These are phyloP conservation scores for Laetiporus sulphureus DNA, from an alignment of 1,284 basidiomycete species.

Conservation along the genomic window DNA sequence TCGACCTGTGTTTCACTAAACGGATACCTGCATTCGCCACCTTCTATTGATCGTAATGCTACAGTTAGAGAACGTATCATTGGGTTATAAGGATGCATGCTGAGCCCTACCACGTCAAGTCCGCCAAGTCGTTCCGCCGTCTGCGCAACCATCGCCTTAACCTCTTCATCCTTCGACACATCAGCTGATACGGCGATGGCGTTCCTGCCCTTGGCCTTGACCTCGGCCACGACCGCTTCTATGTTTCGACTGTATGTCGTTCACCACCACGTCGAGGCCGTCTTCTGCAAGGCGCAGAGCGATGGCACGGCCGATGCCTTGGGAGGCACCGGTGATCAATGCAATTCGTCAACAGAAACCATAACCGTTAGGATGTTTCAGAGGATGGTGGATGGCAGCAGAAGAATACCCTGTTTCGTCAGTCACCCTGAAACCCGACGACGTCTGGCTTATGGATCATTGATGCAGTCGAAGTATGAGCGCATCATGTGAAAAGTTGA, in stretches of 20 bases:
- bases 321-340: conserved; percentile 29
- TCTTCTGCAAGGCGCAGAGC: conserved; percentile 34
- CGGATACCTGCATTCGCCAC: conserved; percentile 28
- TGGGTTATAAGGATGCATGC: neutral
- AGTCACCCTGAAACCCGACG: no score
- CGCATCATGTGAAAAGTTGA: no score
- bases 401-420: no score
- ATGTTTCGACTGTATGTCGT: conserved; percentile 28
- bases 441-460: no score
- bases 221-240: conserved; percentile 21
- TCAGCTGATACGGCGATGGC: conserved; percentile 24
- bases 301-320: conserved; percentile 34
- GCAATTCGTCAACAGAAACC: conserved; percentile 18
- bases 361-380: no score
- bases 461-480: no score
- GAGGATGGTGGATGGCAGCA: no score
- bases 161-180: conserved; percentile 30
- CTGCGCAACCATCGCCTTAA: conserved; percentile 27
- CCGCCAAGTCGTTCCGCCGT: conserved; percentile 11
- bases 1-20: conserved; percentile 17
- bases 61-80: neutral
- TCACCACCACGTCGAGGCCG: conserved; percentile 32
- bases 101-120: conserved; percentile 9
- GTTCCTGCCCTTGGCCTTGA: conserved; percentile 23
- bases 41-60: conserved; percentile 17